phyloP scores from a whole-genome alignment of 1,284 basidiomycete species.

The Apiotrichum brassicae region DNA sequence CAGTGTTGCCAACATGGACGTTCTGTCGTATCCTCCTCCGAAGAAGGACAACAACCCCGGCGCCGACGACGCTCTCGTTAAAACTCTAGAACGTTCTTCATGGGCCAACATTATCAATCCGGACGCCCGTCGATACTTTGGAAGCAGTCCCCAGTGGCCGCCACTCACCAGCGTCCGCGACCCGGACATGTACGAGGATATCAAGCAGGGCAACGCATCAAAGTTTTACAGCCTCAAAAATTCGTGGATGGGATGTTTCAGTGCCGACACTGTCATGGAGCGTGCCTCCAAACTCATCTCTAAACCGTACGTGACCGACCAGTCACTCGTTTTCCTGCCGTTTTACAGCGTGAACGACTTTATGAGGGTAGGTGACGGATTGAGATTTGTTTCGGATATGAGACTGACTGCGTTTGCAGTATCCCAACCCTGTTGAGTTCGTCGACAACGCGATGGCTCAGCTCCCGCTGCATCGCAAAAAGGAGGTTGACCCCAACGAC shows the following conservation, averaged over 20 bases:
- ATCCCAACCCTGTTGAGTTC: conserved; percentile 9
- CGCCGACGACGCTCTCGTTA: conserved; percentile 7
- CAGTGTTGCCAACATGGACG: conserved; percentile 20
- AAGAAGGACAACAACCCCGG: too few relatives aligned
- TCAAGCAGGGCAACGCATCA: conserved; percentile 14
- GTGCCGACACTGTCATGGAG: conserved; percentile 29
- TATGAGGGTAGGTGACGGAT: background rate
- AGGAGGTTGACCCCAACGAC: conserved; percentile 9
- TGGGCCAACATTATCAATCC: conserved; percentile 35
- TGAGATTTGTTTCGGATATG: too few relatives aligned
- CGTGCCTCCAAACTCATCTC: conserved; percentile 19
- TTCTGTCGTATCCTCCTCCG: conserved; percentile 23
- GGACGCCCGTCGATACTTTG: conserved; percentile 24
- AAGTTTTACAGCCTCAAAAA: conserved; percentile 19
- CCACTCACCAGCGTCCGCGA: conserved; percentile 18
- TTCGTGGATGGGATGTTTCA: conserved; percentile 25
- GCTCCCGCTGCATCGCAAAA: conserved; percentile 8
- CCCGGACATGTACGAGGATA: conserved; percentile 16
- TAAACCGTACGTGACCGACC: conserved; percentile 24
- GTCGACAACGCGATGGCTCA: conserved; percentile 19
- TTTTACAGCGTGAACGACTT: conserved; percentile 25
- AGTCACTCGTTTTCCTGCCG: conserved; percentile 37
- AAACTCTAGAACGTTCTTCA: conserved; percentile 18
- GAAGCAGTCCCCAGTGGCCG: conserved; percentile 14
- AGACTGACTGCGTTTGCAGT: conserved; percentile 3